These are phyloP conservation scores for Stipa capillata DNA, from an alignment of 176 grass and related monocot genomes.

Conservation along the genomic window DNA sequence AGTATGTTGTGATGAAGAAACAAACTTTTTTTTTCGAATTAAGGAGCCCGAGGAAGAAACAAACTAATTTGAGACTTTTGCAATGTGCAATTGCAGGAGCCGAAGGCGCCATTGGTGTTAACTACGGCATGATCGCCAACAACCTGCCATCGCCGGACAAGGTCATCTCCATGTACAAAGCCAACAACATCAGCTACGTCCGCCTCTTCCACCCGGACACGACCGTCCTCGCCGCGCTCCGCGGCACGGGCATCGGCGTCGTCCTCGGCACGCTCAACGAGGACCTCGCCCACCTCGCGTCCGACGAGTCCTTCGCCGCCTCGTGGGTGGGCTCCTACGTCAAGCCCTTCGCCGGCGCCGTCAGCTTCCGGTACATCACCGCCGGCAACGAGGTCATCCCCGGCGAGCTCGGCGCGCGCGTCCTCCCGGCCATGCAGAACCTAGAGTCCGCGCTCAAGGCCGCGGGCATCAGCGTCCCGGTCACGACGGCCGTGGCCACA, in stretches of 20 bases:
- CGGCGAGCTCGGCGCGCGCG: slow-evolving; percentile 11
- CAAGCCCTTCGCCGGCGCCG: slow-evolving; percentile 45
- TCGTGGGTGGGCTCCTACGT: slow-evolving; percentile 77
- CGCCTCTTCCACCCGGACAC: slow-evolving; percentile 73
- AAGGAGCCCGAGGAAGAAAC: no score
- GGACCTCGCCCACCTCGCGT: slow-evolving; percentile 51
- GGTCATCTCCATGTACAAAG: slow-evolving; percentile 79
- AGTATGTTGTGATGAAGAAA: not conserved
- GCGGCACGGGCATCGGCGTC: slow-evolving; percentile 44
- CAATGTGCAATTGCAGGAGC: slow-evolving; percentile 35
- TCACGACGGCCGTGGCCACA: slow-evolving; percentile 65
- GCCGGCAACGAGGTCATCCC: slow-evolving; percentile 88
- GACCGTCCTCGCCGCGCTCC: slow-evolving; percentile 47
- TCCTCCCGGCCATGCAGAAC: slow-evolving; percentile 70
- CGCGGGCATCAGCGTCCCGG: slow-evolving; percentile 41
- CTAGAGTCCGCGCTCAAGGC: slow-evolving; percentile 46
- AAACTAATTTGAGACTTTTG: no score
- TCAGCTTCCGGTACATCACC: slow-evolving; percentile 78
- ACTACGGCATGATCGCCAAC: slow-evolving; percentile 77
- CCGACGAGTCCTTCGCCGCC: slow-evolving; percentile 48
- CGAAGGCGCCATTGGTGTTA: slow-evolving; percentile 66
- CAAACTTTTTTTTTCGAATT: no score
- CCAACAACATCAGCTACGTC: slow-evolving; percentile 56
- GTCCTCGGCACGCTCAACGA: slow-evolving; percentile 78
- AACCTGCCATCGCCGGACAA: slow-evolving; percentile 75